Conservation (phyloP, 257 asterid genomes). For the Capsicum chinense region DNA sequence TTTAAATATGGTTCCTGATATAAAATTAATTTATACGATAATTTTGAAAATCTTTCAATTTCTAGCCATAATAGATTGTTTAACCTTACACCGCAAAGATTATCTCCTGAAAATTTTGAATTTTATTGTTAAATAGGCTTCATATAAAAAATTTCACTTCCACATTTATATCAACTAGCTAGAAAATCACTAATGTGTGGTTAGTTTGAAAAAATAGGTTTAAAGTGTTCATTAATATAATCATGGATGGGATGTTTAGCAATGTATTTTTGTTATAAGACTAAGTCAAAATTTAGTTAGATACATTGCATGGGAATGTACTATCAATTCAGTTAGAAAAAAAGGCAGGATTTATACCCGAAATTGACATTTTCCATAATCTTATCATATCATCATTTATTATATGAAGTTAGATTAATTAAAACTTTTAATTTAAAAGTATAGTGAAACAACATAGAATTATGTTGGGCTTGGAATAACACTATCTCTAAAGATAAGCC, state of each 20-base stretch:
- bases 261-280: background rate
- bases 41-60: too few species aligned
- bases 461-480: background rate
- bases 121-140: background rate
- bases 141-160: background rate
- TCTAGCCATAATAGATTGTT: too few species aligned
- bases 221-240: background rate
- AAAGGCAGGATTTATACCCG: background rate
- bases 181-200: background rate
- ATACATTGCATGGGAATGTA: slow-evolving; percentile 19
- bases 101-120: too few species aligned
- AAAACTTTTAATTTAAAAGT: background rate
- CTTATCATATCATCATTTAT: slow-evolving; percentile 11
- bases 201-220: background rate
- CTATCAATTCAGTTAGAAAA: background rate
- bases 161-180: background rate
- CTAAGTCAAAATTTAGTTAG: background rate
- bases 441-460: background rate
- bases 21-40: too few species aligned
- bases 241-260: background rate
- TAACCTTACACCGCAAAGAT: too few species aligned
- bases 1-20: too few species aligned
- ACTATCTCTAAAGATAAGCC: background rate
- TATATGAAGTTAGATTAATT: background rate
- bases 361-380: background rate